Percentiles rank a stretch among this genome's conserved stretches.
Conservation (phyloP, 352 stramenopile genomes). For the Ophiocytium majus region DNA sequence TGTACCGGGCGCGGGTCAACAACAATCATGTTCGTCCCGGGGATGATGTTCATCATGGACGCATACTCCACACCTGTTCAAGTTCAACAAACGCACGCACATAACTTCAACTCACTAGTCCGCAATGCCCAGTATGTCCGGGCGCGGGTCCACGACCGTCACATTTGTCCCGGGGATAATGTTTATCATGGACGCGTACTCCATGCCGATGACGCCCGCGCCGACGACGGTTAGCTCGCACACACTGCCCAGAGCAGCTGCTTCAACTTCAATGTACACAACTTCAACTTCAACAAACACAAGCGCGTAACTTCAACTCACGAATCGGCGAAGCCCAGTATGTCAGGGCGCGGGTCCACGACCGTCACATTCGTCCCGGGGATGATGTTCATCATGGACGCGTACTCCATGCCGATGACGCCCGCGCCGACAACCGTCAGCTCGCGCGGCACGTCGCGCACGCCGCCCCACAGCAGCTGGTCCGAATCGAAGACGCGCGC, state of each 20-base stretch:
- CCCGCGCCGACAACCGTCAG: conserved; percentile 65
- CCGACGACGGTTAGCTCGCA: conserved; percentile 60
- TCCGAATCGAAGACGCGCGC: conserved; percentile 48
- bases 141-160: conserved; percentile 72
- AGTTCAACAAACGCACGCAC: too few relatives aligned
- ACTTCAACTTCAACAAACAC: background rate
- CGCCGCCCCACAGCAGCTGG: conserved; percentile 54
- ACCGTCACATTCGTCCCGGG: conserved; percentile 77
- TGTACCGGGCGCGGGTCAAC: background rate
- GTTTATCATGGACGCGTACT: conserved; percentile 83
- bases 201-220: conserved; percentile 76
- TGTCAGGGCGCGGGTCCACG: conserved; percentile 64
- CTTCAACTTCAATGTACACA: conserved; percentile 39
- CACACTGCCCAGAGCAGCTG: conserved; percentile 52
- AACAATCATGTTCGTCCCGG: conserved; percentile 6
- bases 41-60: conserved; percentile 25
- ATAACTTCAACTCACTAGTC: too few relatives aligned
- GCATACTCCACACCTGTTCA: too few relatives aligned
- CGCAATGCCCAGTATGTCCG: conserved; percentile 67
- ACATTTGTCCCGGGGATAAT: conserved; percentile 76
- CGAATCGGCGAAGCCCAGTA: conserved; percentile 72
- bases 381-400: conserved; percentile 79
- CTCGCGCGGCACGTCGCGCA: conserved; percentile 44
- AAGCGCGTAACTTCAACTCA: too few relatives aligned
- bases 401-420: conserved; percentile 84